These are phyloP conservation scores for Rhizopogon salebrosus DNA, from an alignment of 768 basidiomycete genomes.

Conservation along the genomic window DNA sequence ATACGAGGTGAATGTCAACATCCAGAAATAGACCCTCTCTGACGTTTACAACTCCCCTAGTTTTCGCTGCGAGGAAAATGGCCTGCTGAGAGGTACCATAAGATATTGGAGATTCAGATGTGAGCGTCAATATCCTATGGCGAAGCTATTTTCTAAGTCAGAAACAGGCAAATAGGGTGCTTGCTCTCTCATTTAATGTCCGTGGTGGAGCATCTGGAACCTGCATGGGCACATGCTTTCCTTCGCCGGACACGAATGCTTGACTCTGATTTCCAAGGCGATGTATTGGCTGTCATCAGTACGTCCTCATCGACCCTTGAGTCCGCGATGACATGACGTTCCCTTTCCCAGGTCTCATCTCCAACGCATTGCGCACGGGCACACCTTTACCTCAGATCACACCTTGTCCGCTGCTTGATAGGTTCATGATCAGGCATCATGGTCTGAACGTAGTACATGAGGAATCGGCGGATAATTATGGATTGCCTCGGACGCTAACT, in stretches of 20 bases:
- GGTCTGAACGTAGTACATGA: constrained; percentile 65
- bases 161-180: constrained; percentile 58
- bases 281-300: constrained; percentile 80
- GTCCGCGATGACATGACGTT: background rate
- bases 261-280: constrained; percentile 80
- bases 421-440: constrained; percentile 43
- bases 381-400: constrained; percentile 81
- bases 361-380: constrained; percentile 69
- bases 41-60: constrained; percentile 28
- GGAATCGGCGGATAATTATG: constrained; percentile 70
- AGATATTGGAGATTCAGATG: constrained; percentile 64
- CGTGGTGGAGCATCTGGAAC: constrained; percentile 65
- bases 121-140: constrained; percentile 25
- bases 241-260: constrained; percentile 68
- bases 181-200: constrained; percentile 72
- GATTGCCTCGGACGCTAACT: constrained; percentile 65
- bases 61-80: constrained; percentile 73
- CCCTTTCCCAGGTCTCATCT: constrained; percentile 56
- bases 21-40: background rate
- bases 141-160: background rate
- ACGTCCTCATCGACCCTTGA: constrained; percentile 11
- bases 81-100: constrained; percentile 77
- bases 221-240: constrained; percentile 73
- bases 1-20: constrained; percentile 52
- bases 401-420: constrained; percentile 58